These are phyloP conservation scores for Trichoderma brevicompactum DNA, from an alignment of 2,329 filamentous ascomycete genomes.

Conservation along the genomic window DNA sequence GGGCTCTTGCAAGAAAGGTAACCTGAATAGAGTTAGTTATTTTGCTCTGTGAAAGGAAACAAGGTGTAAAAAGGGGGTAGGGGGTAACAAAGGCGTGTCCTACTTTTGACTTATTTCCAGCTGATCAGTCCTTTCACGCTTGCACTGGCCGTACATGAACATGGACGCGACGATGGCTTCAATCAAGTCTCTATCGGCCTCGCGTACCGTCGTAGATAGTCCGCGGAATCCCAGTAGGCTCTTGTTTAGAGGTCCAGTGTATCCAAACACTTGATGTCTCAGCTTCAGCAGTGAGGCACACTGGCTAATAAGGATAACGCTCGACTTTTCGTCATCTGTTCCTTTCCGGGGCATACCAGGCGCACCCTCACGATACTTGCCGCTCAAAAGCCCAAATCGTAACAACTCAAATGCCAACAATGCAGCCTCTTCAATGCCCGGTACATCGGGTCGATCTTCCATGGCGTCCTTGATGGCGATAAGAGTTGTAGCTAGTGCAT, in stretches of 20 bases:
- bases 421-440: constrained; percentile 72
- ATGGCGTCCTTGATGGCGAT: constrained; percentile 62
- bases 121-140: constrained; percentile 69
- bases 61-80: background rate
- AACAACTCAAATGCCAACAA: constrained; percentile 86
- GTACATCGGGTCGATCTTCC: constrained; percentile 49
- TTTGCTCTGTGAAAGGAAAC: background rate
- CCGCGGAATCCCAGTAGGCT: constrained; percentile 87
- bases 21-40: constrained; percentile 42
- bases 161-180: constrained; percentile 82
- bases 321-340: constrained; percentile 73
- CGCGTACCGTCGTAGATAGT: constrained; percentile 77
- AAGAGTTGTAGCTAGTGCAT: constrained; percentile 73
- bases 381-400: constrained; percentile 76
- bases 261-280: constrained; percentile 82
- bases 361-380: constrained; percentile 62
- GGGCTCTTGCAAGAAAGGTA: constrained; percentile 71
- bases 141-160: constrained; percentile 78
- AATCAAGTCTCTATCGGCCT: constrained; percentile 77
- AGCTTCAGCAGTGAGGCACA: constrained; percentile 83
- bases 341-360: constrained; percentile 61
- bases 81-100: constrained; percentile 36
- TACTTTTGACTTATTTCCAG: constrained; percentile 74
- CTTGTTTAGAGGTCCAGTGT: constrained; percentile 91
- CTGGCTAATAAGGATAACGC: constrained; percentile 81